These are phyloP conservation scores for Parachaetomium inaequale DNA, from an alignment of 495 filamentous ascomycete genomes.

Conservation along the genomic window DNA sequence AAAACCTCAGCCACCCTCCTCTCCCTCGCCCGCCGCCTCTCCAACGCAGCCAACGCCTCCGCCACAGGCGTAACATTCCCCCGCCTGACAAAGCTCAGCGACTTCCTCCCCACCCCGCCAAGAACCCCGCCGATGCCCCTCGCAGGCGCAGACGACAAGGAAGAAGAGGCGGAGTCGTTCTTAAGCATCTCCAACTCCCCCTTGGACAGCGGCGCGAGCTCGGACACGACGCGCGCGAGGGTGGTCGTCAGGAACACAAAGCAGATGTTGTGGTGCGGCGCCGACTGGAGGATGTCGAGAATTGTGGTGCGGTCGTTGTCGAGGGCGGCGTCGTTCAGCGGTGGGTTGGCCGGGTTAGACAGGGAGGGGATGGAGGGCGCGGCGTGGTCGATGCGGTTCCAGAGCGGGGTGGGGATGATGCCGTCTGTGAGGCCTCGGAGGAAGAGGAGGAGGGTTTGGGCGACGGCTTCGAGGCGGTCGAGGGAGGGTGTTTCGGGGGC, in stretches of 20 bases:
- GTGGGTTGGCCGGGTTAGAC: constrained; percentile 7
- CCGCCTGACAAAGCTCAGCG: constrained; percentile 37
- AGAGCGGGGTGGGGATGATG: constrained; percentile 63
- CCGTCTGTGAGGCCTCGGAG: constrained; percentile 70
- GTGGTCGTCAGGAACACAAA: constrained; percentile 84
- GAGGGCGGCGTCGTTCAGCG: constrained; percentile 30
- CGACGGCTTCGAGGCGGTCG: constrained; percentile 65
- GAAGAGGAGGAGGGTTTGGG: constrained; percentile 65
- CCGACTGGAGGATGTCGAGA: constrained; percentile 66
- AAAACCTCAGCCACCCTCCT: constrained; percentile 48
- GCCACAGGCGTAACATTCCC: constrained; percentile 17
- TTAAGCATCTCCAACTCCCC: constrained; percentile 31
- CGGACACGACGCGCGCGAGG: constrained; percentile 50
- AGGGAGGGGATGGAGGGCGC: constrained; percentile 10
- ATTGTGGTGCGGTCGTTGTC: constrained; percentile 68
- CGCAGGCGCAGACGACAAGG: constrained; percentile 15
- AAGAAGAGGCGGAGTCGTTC: background rate
- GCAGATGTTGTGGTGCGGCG: constrained; percentile 75
- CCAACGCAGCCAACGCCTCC: constrained; percentile 32
- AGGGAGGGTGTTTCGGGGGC: constrained; percentile 54
- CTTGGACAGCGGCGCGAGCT: constrained; percentile 46
- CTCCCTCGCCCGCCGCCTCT: constrained; percentile 44
- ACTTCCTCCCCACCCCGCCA: constrained; percentile 33
- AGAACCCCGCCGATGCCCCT: constrained; percentile 27
- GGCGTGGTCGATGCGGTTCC: constrained; percentile 65